Evolutionary conservation across 164 flowering plant species (phyloP).

Genomic region (Chloranthus sessilifolius): DNA sequence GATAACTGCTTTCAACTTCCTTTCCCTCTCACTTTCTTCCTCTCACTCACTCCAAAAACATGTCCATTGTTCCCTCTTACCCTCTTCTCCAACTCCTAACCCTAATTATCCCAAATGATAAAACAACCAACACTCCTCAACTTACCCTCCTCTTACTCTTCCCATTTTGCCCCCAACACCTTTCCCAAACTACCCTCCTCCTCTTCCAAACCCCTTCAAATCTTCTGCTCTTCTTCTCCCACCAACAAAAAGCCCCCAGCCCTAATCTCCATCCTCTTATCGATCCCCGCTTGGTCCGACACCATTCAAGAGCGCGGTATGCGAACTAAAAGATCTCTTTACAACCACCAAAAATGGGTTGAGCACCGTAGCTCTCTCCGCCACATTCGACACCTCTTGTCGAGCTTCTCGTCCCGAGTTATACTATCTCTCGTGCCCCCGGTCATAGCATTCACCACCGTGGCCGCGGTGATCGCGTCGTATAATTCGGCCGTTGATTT

Average conservation of each 20-base stretch:
- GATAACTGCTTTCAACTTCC: constrained; percentile 1
- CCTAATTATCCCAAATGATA: constrained; percentile 27
- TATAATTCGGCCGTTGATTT: constrained; percentile 60
- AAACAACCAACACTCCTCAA: constrained; percentile 20
- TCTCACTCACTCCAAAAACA: constrained; percentile 5
- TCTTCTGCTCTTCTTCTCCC: constrained; percentile 3
- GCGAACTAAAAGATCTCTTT: constrained; percentile 45
- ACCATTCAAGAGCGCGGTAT: constrained; percentile 63
- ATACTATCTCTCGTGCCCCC: constrained; percentile 81
- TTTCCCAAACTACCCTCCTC: constrained; percentile 22
- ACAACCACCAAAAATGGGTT: constrained; percentile 72
- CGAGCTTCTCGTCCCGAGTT: constrained; percentile 76
- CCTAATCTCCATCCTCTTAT: constrained; percentile 39
- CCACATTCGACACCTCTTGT: constrained; percentile 66
- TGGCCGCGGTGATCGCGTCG: constrained; percentile 51
- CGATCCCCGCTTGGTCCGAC: constrained; percentile 83
- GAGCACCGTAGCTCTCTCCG: constrained; percentile 80
- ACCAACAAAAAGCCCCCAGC: constrained; percentile 19
- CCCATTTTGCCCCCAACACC: constrained; percentile 22
- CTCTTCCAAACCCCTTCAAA: constrained; percentile 7
- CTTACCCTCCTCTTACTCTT: constrained; percentile 13
- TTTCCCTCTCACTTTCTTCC: background rate
- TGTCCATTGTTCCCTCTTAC: constrained; percentile 12
- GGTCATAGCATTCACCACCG: constrained; percentile 62
- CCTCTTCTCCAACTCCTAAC: constrained; percentile 24